phyloP scores from a whole-genome alignment of 352 stramenopile genomes.

The Pythium aristosporum region DNA sequence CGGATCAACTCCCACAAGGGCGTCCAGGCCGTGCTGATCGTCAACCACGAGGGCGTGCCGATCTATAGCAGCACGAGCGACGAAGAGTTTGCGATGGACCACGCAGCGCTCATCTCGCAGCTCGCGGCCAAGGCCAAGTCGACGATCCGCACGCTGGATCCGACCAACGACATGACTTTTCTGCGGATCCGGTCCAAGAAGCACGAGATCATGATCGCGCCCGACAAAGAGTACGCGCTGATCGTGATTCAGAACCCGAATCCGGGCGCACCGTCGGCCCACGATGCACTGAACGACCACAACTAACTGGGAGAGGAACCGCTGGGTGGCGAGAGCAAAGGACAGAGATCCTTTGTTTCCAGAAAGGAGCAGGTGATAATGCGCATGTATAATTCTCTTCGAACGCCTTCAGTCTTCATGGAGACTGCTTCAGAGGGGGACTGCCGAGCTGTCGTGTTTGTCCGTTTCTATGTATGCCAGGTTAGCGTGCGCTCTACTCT shows the following conservation, averaged over 20 bases:
- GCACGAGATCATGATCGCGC: slow-evolving; percentile 93
- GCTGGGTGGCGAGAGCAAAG: background rate
- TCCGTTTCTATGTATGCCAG: too few relatives aligned
- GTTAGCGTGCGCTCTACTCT: too few relatives aligned
- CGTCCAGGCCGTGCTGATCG: slow-evolving; percentile 92
- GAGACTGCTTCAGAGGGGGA: too few relatives aligned
- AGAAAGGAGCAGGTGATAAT: background rate
- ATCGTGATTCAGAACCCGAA: slow-evolving; percentile 93
- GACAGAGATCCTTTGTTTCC: background rate
- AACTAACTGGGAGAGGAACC: too few relatives aligned
- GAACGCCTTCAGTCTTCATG: too few relatives aligned
- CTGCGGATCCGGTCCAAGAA: slow-evolving; percentile 93
- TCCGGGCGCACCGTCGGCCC: slow-evolving; percentile 31
- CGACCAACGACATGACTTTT: slow-evolving; percentile 93
- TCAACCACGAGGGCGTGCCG: slow-evolving; percentile 91
- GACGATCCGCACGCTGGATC: slow-evolving; percentile 89
- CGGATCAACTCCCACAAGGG: slow-evolving; percentile 94
- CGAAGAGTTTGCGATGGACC: slow-evolving; percentile 87
- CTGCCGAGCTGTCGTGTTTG: too few relatives aligned
- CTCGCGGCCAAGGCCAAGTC: slow-evolving; percentile 89
- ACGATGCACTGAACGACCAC: slow-evolving; percentile 32
- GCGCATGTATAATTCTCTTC: too few relatives aligned
- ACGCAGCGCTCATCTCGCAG: slow-evolving; percentile 86
- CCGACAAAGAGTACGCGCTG: slow-evolving; percentile 93
- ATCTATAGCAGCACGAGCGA: slow-evolving; percentile 91